Percentiles rank a stretch among this genome's conserved stretches.
Evolutionary conservation across 306 rosid species (phyloP).

Genomic region (Corylus heterophylla): DNA sequence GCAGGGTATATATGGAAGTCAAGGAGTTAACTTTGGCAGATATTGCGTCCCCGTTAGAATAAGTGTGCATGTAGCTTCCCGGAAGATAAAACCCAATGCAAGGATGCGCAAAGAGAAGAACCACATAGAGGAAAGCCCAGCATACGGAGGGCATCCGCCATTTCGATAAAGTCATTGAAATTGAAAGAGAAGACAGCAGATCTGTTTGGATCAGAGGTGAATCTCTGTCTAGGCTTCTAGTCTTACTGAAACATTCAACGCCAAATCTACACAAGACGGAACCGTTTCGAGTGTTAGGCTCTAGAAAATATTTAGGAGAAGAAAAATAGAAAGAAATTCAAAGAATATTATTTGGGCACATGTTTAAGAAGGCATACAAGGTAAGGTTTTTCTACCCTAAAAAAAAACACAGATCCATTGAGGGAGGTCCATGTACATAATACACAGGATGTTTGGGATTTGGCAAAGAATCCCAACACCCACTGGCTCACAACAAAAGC

Average conservation of each 20-base stretch:
- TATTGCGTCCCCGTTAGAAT: constrained; percentile 54
- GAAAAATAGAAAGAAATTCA: not conserved
- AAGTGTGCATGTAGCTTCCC: constrained; percentile 90
- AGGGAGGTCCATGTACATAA: not conserved
- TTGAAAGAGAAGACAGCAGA: constrained; percentile 23
- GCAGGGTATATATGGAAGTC: constrained; percentile 95
- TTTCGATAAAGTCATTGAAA: constrained; percentile 48
- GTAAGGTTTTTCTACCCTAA: not conserved
- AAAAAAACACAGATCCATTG: not conserved
- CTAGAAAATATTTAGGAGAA: not conserved
- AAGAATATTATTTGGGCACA: too few relatives aligned
- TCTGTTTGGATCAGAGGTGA: constrained; percentile 9
- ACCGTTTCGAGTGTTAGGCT: constrained; percentile 8
- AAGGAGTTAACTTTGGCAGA: constrained; percentile 80
- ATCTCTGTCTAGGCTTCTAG: constrained; percentile 30
- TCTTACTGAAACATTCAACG: constrained; percentile 31
- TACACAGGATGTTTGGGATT: not conserved
- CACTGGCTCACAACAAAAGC: not conserved
- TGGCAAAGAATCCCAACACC: not conserved
- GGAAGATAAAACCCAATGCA: constrained; percentile 81
- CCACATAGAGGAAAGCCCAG: constrained; percentile 36
- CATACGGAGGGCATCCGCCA: constrained; percentile 29
- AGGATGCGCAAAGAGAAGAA: constrained; percentile 37
- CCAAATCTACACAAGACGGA: constrained; percentile 45
- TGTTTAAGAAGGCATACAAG: too few relatives aligned